Conservation (phyloP, 495 filamentous ascomycete genomes). For the Penicillium turbatum region DNA sequence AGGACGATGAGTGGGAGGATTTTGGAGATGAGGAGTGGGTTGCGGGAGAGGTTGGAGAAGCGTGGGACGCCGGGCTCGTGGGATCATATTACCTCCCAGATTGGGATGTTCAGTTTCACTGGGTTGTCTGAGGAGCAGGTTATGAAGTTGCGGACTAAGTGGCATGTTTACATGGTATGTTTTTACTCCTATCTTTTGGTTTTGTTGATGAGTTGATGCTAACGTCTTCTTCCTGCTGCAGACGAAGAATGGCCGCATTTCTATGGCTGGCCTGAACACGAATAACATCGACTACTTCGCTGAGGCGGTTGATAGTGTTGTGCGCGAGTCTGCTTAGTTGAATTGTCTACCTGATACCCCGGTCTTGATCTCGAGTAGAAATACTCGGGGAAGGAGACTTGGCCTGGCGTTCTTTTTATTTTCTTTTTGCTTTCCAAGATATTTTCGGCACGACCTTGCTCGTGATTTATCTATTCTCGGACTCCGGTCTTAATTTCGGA, state of each 20-base stretch:
- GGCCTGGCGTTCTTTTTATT: slow-evolving; percentile 13
- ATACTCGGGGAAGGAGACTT: not conserved
- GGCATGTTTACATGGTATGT: slow-evolving; percentile 82
- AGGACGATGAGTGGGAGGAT: slow-evolving; percentile 93
- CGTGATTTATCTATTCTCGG: not conserved
- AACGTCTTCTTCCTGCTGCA: slow-evolving; percentile 13
- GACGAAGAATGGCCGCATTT: slow-evolving; percentile 97
- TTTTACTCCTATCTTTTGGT: slow-evolving; percentile 1
- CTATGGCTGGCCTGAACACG: slow-evolving; percentile 92
- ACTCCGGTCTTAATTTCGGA: not conserved
- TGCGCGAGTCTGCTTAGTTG: slow-evolving; percentile 54
- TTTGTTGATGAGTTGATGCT: not conserved
- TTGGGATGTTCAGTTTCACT: slow-evolving; percentile 99
- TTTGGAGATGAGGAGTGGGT: slow-evolving; percentile 74
- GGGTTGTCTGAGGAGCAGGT: slow-evolving; percentile 85
- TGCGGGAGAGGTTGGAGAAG: slow-evolving; percentile 74
- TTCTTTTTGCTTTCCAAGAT: slow-evolving; percentile 1
- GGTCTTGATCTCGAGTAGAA: not conserved
- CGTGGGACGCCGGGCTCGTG: slow-evolving; percentile 79
- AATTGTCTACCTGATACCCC: slow-evolving; percentile 3
- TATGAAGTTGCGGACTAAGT: slow-evolving; percentile 68
- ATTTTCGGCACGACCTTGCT: not conserved
- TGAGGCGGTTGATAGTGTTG: slow-evolving; percentile 78
- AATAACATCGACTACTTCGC: slow-evolving; percentile 91
- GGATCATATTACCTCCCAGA: slow-evolving; percentile 97